Evolutionary conservation across 441 rosid genomes (phyloP), one percentile per base, ranked within the genome.

Genomic region (Eruca vesicaria): DNA sequence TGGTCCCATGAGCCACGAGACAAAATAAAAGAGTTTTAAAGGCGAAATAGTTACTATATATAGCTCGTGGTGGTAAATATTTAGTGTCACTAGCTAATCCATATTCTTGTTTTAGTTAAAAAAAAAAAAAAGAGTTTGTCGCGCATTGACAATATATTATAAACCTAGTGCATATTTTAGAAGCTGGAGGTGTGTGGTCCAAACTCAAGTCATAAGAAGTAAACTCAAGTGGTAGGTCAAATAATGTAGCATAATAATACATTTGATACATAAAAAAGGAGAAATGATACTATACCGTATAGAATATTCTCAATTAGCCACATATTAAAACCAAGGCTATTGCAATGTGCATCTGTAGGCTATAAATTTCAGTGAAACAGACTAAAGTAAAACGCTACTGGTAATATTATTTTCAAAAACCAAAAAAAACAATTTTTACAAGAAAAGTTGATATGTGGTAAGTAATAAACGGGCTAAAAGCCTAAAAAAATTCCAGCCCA

Each of bases 1-100:
- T 76, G 75, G 74, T 57, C 80, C 71, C 71, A 77, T 43, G 35
- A n/a, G 72, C 75, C 62, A 77, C 16, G 35, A 71, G 57, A 60
- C 68, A 52, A 68, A 48, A 16, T 12, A 48, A 59, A 59, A 16
- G 21, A 18, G 67, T 23, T 52, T 68, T 16, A 23, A 57, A 64
- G 56, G 56, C 15, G 16, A 70, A 41, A 29, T 33, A 45, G 63
- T 64, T 53, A 29, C 32, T 29, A 29, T 29, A 29, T 52, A 18
- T 11, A 21, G 52, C 41, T 68, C 33, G 57, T 50, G 35, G 5
- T 3, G 32, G 7, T 29, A 26, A 29, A 29, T 5, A 29, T 4
- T 29, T 29, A 29, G 32, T 35, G 43, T 19, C 72, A 21, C 26
- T 1, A 43, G 32, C 5, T 29, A 43, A 28, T 36, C 28, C 23